Conservation (phyloP, 2,329 filamentous ascomycete species). For the Penicillium griseofulvum region DNA sequence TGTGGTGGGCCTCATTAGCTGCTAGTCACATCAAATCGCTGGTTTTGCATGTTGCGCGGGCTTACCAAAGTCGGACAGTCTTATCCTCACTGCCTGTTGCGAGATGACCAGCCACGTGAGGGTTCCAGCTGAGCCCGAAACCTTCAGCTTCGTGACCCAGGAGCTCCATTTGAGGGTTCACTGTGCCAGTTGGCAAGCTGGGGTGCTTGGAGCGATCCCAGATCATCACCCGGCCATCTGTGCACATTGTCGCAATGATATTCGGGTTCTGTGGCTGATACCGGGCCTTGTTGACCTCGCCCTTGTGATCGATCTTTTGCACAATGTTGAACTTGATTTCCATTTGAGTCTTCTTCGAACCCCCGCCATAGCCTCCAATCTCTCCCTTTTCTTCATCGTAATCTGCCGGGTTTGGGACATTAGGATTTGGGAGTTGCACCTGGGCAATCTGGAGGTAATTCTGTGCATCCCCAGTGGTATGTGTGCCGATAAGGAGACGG, state of each 20-base stretch:
- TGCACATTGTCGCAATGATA: conserved; percentile 88
- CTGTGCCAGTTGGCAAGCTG: conserved; percentile 67
- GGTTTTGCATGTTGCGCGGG: neutral
- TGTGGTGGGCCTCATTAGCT: conserved; percentile 33
- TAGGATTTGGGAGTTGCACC: conserved; percentile 83
- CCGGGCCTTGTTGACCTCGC: conserved; percentile 96
- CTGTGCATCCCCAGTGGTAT: conserved; percentile 78
- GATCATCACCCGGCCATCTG: conserved; percentile 82
- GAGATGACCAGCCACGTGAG: conserved; percentile 74
- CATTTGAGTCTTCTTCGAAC: conserved; percentile 64
- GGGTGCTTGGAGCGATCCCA: conserved; percentile 96
- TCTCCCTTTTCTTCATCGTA: conserved; percentile 92
- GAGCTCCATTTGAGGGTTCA: conserved; percentile 80
- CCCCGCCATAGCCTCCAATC: conserved; percentile 84
- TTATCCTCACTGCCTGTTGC: conserved; percentile 89
- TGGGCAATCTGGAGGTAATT: conserved; percentile 96
- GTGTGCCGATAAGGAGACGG: conserved; percentile 87
- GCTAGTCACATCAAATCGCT: neutral
- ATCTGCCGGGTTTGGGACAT: conserved; percentile 68
- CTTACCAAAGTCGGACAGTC: conserved; percentile 86
- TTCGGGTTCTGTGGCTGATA: conserved; percentile 98
- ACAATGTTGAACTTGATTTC: conserved; percentile 84
- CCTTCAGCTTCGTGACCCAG: conserved; percentile 84
- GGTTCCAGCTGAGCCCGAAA: conserved; percentile 91
- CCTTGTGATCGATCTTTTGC: conserved; percentile 93